Conservation (phyloP, 2,329 filamentous ascomycete species). For the Helminthosporium solani region DNA sequence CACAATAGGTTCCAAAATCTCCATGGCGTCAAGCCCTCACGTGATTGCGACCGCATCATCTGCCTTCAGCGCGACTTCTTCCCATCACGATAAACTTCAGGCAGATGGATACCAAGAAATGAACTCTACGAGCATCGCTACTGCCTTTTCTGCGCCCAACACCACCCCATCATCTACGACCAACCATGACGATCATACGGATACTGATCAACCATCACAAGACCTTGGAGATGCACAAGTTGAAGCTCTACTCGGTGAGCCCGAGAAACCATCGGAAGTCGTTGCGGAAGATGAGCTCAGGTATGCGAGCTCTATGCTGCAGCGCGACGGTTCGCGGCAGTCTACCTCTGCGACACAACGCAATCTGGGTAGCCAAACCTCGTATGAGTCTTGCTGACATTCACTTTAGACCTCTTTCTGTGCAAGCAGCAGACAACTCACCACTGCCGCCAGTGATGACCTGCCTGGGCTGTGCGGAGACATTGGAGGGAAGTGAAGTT, state of each 20-base stretch:
- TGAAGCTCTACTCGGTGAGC: not conserved
- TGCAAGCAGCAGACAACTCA: no score
- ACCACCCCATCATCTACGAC: not conserved
- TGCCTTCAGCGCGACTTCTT: constrained; percentile 14
- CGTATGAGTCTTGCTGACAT: not conserved
- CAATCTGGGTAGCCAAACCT: no score
- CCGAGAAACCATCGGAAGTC: not conserved
- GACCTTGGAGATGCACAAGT: not conserved
- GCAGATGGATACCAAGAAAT: constrained; percentile 11
- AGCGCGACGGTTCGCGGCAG: no score
- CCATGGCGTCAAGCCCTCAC: constrained; percentile 20
- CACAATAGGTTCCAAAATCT: constrained; percentile 32
- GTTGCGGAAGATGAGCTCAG: not conserved
- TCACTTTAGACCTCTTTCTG: not conserved
- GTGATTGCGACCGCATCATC: constrained; percentile 20
- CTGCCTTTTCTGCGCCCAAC: constrained; percentile 3
- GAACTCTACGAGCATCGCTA: not conserved
- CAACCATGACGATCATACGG: constrained; percentile 4
- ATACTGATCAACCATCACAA: not conserved
- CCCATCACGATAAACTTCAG: constrained; percentile 13
- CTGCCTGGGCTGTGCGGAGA: constrained; percentile 28
- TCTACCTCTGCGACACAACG: no score
- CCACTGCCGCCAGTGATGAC: constrained; percentile 1
- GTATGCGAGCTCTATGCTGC: no score
- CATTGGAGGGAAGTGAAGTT: constrained; percentile 10